These are phyloP conservation scores for Erigeron canadensis DNA, from an alignment of 129 eudicot species.

Conservation along the genomic window DNA sequence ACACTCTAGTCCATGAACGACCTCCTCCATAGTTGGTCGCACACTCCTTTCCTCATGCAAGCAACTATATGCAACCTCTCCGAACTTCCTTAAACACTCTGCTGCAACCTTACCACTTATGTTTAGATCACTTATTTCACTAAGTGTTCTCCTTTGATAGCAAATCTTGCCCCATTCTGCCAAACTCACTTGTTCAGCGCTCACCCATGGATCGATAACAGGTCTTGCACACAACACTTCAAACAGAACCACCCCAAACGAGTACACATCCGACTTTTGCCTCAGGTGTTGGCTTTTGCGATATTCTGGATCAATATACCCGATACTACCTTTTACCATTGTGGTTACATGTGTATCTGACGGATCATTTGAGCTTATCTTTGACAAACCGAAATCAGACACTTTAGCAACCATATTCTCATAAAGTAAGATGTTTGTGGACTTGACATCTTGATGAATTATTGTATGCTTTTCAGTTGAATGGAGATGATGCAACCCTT, in stretches of 20 bases:
- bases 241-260: too few species aligned
- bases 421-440: neutral
- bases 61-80: slow-evolving; percentile 46
- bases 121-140: slow-evolving; percentile 44
- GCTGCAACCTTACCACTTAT: slow-evolving; percentile 45
- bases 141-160: slow-evolving; percentile 36
- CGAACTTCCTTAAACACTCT: slow-evolving; percentile 42
- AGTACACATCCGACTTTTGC: too few species aligned
- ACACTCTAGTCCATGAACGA: too few species aligned
- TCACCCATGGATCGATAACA: too few species aligned
- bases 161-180: too few species aligned
- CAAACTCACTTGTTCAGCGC: too few species aligned
- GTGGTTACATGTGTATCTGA: too few species aligned
- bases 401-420: neutral
- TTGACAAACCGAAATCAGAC: neutral
- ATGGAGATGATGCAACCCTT: slow-evolving; percentile 47
- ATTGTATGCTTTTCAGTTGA: neutral
- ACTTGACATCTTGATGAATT: neutral
- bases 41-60: slow-evolving; percentile 45
- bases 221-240: too few species aligned
- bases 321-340: too few species aligned
- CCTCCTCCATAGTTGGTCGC: slow-evolving; percentile 62
- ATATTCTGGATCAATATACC: too few species aligned
- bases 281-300: too few species aligned
- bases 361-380: slow-evolving; percentile 27